Evolutionary conservation across 495 filamentous ascomycete genomes (phyloP), one percentile per base, ranked within the genome.

Genomic region (Thermothielavioides terrestris): DNA sequence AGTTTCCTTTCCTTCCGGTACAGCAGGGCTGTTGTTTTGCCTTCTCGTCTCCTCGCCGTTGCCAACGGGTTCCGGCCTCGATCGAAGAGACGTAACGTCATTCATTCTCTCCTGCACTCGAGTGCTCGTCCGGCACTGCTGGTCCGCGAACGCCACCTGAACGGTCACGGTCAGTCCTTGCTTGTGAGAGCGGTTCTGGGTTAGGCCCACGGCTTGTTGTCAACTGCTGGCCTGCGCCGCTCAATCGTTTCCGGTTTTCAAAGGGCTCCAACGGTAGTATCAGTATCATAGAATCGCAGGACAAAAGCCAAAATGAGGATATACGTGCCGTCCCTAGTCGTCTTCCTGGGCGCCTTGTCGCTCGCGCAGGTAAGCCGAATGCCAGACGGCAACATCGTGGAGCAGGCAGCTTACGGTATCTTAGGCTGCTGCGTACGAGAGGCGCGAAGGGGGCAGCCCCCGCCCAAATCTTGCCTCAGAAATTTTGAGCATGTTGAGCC

Each of bases 171-270:
- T 28, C 17, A 35, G 31, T 4, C n/a, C 14, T 3, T 14, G 11
- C 21, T 11, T 25, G 18, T 36, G 11, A 10, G 6, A 26, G 31
- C 10, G n/a, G 17, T 31, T 37, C 32, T 27, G 62, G 61, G 60
- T 64, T 64, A 59, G 67, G 49, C 59, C 61, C 59, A 59, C 35
- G 34, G 11, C 12, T 55, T 43, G 49, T 49, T 52, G 14, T 35
- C 55, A 53, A 68, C 68, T 61, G 66, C 68, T 66, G 64, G 68
- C 51, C 66, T 62, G 60, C 65, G 64, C 25, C 35, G 27, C 50
- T 40, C 50, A 27, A 38, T 55, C 34, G 43, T 50, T 49, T 47
- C 34, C 23, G 21, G n/a, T 21, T 30, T 9, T 39, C 25, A 27
- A 18, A 30, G 12, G 6, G 22, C 15, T 1, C 5, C 25, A 6